Base-by-base conservation (phyloP, 1,284 basidiomycete species). In the Mycocalia duriaeana region DNA sequence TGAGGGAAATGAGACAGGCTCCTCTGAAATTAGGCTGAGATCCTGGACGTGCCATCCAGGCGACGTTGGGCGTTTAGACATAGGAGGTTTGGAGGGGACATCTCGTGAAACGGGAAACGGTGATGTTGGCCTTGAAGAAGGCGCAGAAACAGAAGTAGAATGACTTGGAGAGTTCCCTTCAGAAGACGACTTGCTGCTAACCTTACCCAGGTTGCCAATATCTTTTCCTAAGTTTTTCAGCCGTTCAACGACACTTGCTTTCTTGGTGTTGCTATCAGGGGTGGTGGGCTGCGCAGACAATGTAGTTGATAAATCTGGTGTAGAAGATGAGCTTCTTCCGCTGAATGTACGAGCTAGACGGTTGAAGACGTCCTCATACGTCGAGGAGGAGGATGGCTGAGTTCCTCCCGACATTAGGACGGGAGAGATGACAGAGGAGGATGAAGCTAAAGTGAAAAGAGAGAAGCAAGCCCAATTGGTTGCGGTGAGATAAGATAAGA, bases 161-260 rank as follows among this genome's bases (percentile, higher is more conserved):
- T 56, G 37, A 57, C 56, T 43, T 52, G 54, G 22, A 53, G 54
- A 45, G 51, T 54, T 40, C 53, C 56, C 45, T 58, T 57, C 55
- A 54, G 54, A 51, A 55, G 56, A 44, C 56, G 55, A 45, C 54
- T 35, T 14, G n/a, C 9, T 14, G 19, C 11, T 22, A 4, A 22
- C 20, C 16, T 45, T 45, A 11, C 44, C 35, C 6, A 45, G 19
- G 20, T 39, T 45, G 14, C 3, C 23, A n/a, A 45, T 45, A 45
- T 39, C 44, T 8, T 38, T 45, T 19, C 44, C 44, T 20, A 45
- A 8, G 8, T 25, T 45, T 23, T 45, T 45, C 11, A 45, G 44
- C n/a, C 44, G 31, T n/a, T 45, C 44, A 20, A 16, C 20, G 20
- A 45, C 19, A 35, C 35, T 45, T 24, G 5, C 13, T 13, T 20